A percentile compares a stretch with the other conserved stretches of the same genome.
These are phyloP conservation scores for Digitaria exilis DNA, from an alignment of 202 grass and related monocot genomes.

Conservation along the genomic window DNA sequence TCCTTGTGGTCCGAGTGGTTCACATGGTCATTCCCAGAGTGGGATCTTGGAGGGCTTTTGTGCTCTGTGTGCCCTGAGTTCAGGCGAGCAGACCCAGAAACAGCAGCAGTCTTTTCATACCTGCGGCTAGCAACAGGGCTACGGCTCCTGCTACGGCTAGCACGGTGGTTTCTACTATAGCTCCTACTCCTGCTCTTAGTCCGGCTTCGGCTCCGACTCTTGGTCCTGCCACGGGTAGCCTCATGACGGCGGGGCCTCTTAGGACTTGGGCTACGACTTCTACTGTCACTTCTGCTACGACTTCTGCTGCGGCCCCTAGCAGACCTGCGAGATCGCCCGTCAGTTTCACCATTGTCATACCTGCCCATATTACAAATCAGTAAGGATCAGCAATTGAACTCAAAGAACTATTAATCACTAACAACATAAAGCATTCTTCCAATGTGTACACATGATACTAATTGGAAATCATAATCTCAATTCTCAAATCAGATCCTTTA, in stretches of 20 bases:
- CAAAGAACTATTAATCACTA: background rate
- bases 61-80: conserved; percentile 30
- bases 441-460: background rate
- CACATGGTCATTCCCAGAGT: conserved; percentile 28
- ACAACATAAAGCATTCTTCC: background rate
- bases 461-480: conserved; percentile 15
- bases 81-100: conserved; percentile 17
- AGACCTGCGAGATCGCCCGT: conserved; percentile 50
- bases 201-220: conserved; percentile 51
- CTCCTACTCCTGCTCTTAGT: conserved; percentile 54
- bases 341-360: conserved; percentile 43
- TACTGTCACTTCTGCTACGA: conserved; percentile 64
- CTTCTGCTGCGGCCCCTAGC: conserved; percentile 61
- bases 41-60: conserved; percentile 40
- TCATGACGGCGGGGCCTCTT: conserved; percentile 60
- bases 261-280: conserved; percentile 61
- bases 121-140: conserved; percentile 49
- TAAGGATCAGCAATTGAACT: conserved; percentile 10
- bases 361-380: conserved; percentile 33
- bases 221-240: conserved; percentile 55
- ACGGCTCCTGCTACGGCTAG: conserved; percentile 55
- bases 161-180: conserved; percentile 47
- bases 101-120: conserved; percentile 35
- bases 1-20: conserved; percentile 38
- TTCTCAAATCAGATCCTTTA: background rate